phyloP scores from a whole-genome alignment of 306 rosid species.

The Cyamopsis tetragonoloba region DNA sequence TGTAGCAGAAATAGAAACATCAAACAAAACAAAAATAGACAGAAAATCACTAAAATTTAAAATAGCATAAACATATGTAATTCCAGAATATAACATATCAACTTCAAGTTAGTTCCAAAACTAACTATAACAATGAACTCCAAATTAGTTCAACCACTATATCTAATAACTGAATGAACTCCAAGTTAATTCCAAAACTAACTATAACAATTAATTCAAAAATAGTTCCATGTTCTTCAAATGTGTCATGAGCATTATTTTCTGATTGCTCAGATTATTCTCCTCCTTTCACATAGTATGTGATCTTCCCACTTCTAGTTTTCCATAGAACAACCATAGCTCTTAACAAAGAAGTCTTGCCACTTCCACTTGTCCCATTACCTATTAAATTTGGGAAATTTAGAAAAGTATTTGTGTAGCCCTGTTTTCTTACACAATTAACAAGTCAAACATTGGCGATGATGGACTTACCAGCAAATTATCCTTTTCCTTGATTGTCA shows the following conservation, averaged over 20 bases:
- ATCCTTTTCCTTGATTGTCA: conserved; percentile 59
- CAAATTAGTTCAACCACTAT: no score
- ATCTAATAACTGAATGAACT: no score
- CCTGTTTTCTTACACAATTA: background rate
- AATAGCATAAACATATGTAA: no score
- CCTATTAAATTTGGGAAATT: conserved; percentile 42
- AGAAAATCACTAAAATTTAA: no score
- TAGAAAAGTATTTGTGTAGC: conserved; percentile 9
- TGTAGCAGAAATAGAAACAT: no score
- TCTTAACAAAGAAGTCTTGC: conserved; percentile 89
- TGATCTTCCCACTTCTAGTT: conserved; percentile 73
- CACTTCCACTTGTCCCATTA: conserved; percentile 89
- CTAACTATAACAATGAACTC: no score
- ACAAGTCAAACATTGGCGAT: background rate
- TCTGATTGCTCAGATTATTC: conserved; percentile 30
- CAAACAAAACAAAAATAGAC: no score
- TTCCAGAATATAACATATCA: no score
- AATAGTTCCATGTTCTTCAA: conserved; percentile 31
- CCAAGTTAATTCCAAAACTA: no score
- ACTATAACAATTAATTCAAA: no score
- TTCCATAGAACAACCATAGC: conserved; percentile 94
- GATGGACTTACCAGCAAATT: conserved; percentile 60
- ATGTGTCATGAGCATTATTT: conserved; percentile 21
- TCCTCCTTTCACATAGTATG: conserved; percentile 52
- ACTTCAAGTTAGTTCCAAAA: no score